These are phyloP conservation scores for Amanita subjunquillea DNA, from an alignment of 768 basidiomycete genomes.

Conservation along the genomic window DNA sequence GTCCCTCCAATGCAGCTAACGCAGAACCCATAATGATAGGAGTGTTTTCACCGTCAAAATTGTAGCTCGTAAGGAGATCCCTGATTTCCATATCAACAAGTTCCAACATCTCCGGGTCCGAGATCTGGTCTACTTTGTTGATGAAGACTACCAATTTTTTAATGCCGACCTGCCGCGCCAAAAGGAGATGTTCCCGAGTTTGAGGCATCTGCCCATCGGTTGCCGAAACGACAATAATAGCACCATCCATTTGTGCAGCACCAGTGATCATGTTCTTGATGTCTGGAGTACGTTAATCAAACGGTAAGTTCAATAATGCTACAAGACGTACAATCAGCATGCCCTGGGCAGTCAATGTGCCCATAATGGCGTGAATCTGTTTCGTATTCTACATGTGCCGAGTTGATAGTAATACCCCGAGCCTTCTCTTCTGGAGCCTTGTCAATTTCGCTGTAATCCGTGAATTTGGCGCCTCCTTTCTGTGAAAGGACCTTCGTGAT, in stretches of 20 bases:
- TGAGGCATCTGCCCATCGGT: conserved; percentile 99
- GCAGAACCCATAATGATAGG: conserved; percentile 99
- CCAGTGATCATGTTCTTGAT: conserved; percentile 99
- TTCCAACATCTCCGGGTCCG: conserved; percentile 97
- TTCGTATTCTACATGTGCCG: conserved; percentile 98
- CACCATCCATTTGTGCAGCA: conserved; percentile 96
- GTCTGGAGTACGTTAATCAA: conserved; percentile 33
- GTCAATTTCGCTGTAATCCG: conserved; percentile 96
- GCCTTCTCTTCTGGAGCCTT: conserved; percentile 99
- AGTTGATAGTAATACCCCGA: conserved; percentile 98
- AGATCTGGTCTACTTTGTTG: conserved; percentile 97
- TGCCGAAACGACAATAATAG: conserved; percentile 94
- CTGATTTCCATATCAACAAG: conserved; percentile 99
- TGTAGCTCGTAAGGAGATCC: conserved; percentile 83
- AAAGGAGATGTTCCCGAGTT: conserved; percentile 94
- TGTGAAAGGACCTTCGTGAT: conserved; percentile 89
- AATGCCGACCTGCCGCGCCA: conserved; percentile 97
- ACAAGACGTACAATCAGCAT: conserved; percentile 72
- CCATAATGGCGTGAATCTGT: conserved; percentile 86
- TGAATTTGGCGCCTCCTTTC: conserved; percentile 72
- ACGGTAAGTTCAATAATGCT: conserved; percentile 5
- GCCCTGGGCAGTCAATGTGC: conserved; percentile 96
- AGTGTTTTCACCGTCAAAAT: conserved; percentile 94
- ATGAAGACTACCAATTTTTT: conserved; percentile 98
- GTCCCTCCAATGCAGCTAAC: conserved; percentile 86